Evolutionary conservation across 352 stramenopile genomes (phyloP), one percentile per base, ranked within the genome.

Genomic region (Phytophthora vignae): DNA sequence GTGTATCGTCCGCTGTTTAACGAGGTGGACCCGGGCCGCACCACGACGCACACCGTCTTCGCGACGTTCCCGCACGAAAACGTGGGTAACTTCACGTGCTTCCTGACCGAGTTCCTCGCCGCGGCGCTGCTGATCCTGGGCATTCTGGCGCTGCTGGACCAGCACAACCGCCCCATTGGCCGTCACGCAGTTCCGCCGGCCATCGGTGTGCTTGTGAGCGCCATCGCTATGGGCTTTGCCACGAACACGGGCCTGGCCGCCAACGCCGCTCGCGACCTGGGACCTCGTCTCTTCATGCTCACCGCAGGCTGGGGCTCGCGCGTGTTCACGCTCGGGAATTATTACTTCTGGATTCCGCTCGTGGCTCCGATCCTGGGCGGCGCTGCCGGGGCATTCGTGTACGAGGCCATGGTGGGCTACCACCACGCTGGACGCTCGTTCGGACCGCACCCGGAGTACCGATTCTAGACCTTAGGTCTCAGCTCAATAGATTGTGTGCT

Each of bases 181-280:
- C 85, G 84, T 38, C 82, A 87, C 53, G 89, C 86, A 59, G 88
- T 90, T 68, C 87, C 87, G 9, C 78, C 90, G 12, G 84, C 90
- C 21, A 92, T 94, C 50, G 87, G 87, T 1, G 66, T 94, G 36
- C 78, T 92, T 17, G 77, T 94, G 40, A 82, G 82, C 17, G 83
- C 84, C 15, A 93, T 93, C 57, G 86, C 86, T 10, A 82, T 93
- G 46, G 90, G 81, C 7, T 94, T 94, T 55, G 87, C 82, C 17
- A 92, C 89, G 80, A 92, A 94, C 82, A 94, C 87, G 36, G 87
- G 87, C 12, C 90, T 92, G 50, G 85, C 87, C n/a, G 72, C 90
- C 56, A 94, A 94, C 65, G 85, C 78, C 11, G 85, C 85, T 15
- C 84, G 87, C 42, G 87, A 94, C 63, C 89, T 94, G 63, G 76